Evolutionary conservation across 2,329 filamentous ascomycete species (phyloP), one percentile per base, ranked within the genome.

Genomic region (Lecanoromycetidae sp.): DNA sequence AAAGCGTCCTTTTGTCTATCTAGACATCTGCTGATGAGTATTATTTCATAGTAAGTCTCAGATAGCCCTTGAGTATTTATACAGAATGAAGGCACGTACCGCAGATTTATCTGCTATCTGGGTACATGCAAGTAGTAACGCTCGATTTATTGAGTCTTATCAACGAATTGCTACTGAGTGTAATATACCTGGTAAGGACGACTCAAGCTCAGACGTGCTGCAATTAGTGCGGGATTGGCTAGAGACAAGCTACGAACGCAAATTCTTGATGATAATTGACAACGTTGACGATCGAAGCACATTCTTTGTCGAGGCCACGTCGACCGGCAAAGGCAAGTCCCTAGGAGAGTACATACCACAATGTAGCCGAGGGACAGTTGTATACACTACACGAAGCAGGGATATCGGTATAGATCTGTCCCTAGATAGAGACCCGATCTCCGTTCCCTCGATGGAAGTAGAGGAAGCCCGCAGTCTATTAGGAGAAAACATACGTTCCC

Each of bases 381-480:
- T 52, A 10, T 44, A 39, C 30, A 49, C 45, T 7, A 50, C 50
- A 35, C 40, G 49, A 32, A 45, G 37, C 29, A 46, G 34, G 19
- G 27, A 35, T 23, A 48, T 52, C 19, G 49, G 47, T 6, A 19
- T 46, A 19, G 38, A 47, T 5, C 35, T 52, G 15, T 19, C 50
- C n/a, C 17, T 26, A 3, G 33, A 27, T 23, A 12, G 34, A 19
- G 22, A 48, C n/a, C 26, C 43, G 8, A 48, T 51, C 43, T 10
- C 8, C n/a, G 33, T 54, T 15, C 40, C 43, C 8, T 43, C 47
- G 10, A 41, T 39, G 23, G 45, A 40, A 35, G 5, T 32, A 25
- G 27, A 32, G 19, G 39, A 49, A 26, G 49, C 44, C 4, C 25
- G 20, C 13, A n/a, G 22, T 8, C 25, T 51, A 17, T 15, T 48